phyloP scores from a whole-genome alignment of 345 rosid species.

The Geranium brycei region DNA sequence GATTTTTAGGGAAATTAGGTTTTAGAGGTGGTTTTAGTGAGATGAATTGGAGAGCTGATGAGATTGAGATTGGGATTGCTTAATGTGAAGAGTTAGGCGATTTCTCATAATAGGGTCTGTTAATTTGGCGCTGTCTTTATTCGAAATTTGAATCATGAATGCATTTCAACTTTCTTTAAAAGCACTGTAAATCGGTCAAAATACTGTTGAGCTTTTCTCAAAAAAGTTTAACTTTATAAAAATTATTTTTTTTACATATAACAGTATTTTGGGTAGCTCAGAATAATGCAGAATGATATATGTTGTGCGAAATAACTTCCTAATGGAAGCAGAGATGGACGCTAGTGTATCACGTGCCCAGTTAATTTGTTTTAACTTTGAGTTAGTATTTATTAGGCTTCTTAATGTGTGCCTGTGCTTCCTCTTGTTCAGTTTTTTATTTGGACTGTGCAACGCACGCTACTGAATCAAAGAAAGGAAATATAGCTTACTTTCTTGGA shows the following conservation, averaged over 20 bases:
- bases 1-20: not conserved
- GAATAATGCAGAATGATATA: not conserved
- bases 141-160: not conserved
- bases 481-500: not conserved
- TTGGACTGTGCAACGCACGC: no score
- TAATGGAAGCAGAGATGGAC: not conserved
- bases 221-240: no score
- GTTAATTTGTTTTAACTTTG: not conserved
- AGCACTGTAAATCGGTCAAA: not conserved
- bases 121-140: no score
- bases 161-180: not conserved
- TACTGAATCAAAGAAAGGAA: not conserved
- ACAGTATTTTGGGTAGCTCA: not conserved
- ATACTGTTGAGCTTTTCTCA: no score
- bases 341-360: not conserved
- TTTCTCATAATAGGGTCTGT: no score
- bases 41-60: no score
- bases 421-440: no score
- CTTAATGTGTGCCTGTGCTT: not conserved
- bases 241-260: no score
- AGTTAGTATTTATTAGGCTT: not conserved
- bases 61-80: not conserved
- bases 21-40: not conserved
- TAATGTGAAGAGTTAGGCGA: no score
- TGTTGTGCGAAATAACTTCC: not conserved